These are phyloP conservation scores for Leishmania guyanensis DNA, from an alignment of 208 protist genomes.

Conservation along the genomic window DNA sequence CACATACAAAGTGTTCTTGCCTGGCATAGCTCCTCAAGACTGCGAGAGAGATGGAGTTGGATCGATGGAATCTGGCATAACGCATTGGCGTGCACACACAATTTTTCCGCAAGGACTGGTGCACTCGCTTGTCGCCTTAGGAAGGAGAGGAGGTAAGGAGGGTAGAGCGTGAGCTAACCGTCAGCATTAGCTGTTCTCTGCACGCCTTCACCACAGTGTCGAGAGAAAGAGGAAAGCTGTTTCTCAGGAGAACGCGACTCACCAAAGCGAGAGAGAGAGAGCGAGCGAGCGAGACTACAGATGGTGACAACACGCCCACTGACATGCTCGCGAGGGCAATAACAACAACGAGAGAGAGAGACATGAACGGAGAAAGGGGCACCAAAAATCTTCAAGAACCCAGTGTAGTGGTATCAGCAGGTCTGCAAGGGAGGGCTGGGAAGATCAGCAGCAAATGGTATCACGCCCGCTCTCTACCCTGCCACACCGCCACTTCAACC, in stretches of 20 bases:
- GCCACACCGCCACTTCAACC: neutral
- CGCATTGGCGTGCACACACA: too few relatives aligned
- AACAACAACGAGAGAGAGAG: neutral
- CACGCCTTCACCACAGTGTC: neutral
- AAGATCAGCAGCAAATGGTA: neutral
- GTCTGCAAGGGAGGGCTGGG: neutral
- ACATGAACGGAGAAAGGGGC: neutral
- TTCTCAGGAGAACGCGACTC: neutral
- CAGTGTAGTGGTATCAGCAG: neutral
- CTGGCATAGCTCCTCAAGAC: too few relatives aligned
- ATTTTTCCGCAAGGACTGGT: neutral
- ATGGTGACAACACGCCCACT: neutral
- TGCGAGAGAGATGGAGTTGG: too few relatives aligned
- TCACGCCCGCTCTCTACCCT: neutral
- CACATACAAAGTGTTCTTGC: too few relatives aligned
- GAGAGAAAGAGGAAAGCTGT: neutral
- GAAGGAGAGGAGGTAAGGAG: neutral
- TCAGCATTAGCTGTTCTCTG: neutral
- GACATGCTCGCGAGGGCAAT: neutral
- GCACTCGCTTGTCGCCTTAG: neutral
- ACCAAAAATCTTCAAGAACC: neutral
- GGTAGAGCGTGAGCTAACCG: neutral
- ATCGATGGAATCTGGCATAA: too few relatives aligned
- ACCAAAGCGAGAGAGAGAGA: neutral
- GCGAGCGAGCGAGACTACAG: neutral